Evolutionary conservation across 257 asterid genomes (phyloP).

Genomic region (Nyctanthes arbortristis): DNA sequence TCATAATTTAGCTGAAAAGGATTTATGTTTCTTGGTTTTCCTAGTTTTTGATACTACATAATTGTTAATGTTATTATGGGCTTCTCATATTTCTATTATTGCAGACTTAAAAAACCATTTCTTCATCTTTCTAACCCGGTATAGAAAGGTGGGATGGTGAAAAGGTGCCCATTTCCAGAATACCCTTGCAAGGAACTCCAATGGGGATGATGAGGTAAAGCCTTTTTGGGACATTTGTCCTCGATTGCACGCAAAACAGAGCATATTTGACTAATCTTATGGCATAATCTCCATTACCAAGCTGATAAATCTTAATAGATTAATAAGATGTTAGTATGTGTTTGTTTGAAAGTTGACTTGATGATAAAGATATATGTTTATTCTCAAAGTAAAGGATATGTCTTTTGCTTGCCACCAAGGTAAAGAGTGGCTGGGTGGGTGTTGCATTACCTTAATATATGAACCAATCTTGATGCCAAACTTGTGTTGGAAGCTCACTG

Average conservation of each 20-base stretch:
- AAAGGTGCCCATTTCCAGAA: no score
- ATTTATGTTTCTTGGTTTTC: neutral
- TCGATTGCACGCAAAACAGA: neutral
- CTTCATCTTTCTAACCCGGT: neutral
- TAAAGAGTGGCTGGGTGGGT: conserved; percentile 24
- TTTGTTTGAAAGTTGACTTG: conserved; percentile 33
- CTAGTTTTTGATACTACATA: neutral
- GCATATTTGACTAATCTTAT: neutral
- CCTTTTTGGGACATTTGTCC: neutral
- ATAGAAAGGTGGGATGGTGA: neutral
- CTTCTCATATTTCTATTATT: neutral
- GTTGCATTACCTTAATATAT: conserved; percentile 19
- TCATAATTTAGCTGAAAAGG: neutral
- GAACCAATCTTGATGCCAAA: conserved; percentile 33
- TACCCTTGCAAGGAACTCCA: no score
- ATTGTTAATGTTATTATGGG: neutral
- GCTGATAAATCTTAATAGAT: neutral
- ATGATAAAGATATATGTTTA: conserved; percentile 28
- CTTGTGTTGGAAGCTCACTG: conserved; percentile 36
- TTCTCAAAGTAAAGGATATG: conserved; percentile 35
- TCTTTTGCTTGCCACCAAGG: conserved; percentile 40
- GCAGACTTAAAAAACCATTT: neutral
- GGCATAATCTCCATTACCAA: neutral
- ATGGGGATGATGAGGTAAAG: neutral
- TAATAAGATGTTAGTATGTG: neutral